Percentiles rank a stretch among this genome's conserved stretches.
Conservation (phyloP, 2,329 filamentous ascomycete species). For the Phaeoacremonium minimum region DNA sequence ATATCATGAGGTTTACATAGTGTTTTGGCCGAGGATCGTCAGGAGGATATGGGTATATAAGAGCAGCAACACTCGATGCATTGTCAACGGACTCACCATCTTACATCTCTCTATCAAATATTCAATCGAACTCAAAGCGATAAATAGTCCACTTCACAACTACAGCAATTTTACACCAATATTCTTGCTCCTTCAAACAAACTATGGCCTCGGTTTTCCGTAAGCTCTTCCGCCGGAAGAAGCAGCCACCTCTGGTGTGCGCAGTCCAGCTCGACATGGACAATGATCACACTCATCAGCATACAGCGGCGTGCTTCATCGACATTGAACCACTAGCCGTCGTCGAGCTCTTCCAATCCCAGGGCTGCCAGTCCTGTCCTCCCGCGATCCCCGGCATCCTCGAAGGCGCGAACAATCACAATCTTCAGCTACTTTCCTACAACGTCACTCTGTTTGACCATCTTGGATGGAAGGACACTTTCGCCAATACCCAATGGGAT, state of each 20-base stretch:
- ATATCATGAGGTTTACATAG: no score
- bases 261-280: constrained; percentile 17
- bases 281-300: constrained; percentile 21
- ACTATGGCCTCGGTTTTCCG: constrained; percentile 4
- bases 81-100: not conserved
- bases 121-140: not conserved
- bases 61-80: not conserved
- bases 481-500: constrained; percentile 21
- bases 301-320: constrained; percentile 26
- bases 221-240: constrained; percentile 24
- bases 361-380: constrained; percentile 26
- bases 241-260: constrained; percentile 24
- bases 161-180: not conserved
- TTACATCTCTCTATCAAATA: not conserved
- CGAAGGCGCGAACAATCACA: constrained; percentile 19
- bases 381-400: constrained; percentile 24
- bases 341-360: constrained; percentile 28
- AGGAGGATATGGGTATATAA: not conserved
- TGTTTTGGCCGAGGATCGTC: not conserved
- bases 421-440: constrained; percentile 25
- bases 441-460: constrained; percentile 28
- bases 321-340: constrained; percentile 24
- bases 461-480: constrained; percentile 25
- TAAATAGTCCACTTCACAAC: not conserved
- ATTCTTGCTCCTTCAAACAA: not conserved